A percentile compares a stretch with the other conserved stretches of the same genome.
Conservation (phyloP, 768 basidiomycete genomes). For the Sistotremastrum suecicum region DNA sequence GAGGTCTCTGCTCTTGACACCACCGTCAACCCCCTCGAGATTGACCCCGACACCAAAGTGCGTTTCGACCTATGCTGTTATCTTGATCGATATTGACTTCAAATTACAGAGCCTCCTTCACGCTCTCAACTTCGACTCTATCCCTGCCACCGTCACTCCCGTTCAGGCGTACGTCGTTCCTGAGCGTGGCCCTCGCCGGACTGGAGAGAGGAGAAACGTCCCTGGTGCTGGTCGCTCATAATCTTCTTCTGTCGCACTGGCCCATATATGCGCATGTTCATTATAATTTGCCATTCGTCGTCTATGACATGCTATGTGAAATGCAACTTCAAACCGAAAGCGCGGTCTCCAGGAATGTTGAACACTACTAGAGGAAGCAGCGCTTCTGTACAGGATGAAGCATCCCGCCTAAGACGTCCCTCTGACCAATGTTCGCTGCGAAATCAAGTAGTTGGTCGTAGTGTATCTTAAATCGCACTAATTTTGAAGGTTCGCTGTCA, state of each 20-base stretch:
- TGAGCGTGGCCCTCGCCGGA: conserved; percentile 55
- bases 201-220: conserved; percentile 52
- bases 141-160: conserved; percentile 55
- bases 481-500: too few relatives aligned
- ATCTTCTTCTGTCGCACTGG: background rate
- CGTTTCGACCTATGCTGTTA: conserved; percentile 13
- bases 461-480: too few relatives aligned
- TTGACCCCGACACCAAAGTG: conserved; percentile 92
- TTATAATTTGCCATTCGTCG: too few relatives aligned
- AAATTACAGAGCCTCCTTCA: conserved; percentile 66
- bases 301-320: too few relatives aligned
- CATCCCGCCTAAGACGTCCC: too few relatives aligned
- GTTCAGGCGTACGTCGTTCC: conserved; percentile 38
- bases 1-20: conserved; percentile 94
- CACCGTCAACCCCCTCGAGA: conserved; percentile 55
- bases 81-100: background rate
- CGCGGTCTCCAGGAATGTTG: too few relatives aligned
- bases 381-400: too few relatives aligned
- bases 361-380: too few relatives aligned
- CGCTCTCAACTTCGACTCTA: conserved; percentile 88
- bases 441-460: too few relatives aligned
- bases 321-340: too few relatives aligned
- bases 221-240: conserved; percentile 60
- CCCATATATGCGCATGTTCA: too few relatives aligned
- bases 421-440: too few relatives aligned